Conservation (phyloP, 306 rosid genomes). For the Crataegus laevigata region DNA sequence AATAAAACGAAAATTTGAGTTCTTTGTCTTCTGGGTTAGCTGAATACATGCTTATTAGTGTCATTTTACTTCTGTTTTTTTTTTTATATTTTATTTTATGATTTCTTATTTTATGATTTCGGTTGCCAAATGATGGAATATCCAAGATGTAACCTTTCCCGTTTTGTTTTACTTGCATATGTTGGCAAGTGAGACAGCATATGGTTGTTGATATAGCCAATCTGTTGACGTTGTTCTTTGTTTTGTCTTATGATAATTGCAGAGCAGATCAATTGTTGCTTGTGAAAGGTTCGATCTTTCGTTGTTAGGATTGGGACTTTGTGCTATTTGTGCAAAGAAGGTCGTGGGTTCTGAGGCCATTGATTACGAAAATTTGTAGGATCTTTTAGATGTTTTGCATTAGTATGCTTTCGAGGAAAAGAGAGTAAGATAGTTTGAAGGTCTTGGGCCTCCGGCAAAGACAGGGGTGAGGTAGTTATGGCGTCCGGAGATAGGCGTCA, state of each 20-base stretch:
- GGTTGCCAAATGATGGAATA: neutral
- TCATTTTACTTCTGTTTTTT: neutral
- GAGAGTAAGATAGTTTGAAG: neutral
- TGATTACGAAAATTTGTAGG: neutral
- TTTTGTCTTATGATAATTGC: constrained; percentile 27
- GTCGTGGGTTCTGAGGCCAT: neutral
- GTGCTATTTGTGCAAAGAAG: neutral
- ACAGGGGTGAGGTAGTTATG: constrained; percentile 34
- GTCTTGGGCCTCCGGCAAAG: constrained; percentile 10
- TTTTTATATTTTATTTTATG: too few species aligned
- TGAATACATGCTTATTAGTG: neutral
- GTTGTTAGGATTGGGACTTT: constrained; percentile 10
- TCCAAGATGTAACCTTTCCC: neutral
- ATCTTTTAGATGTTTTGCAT: constrained; percentile 1
- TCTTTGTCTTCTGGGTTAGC: constrained; percentile 8
- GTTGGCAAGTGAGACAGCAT: neutral
- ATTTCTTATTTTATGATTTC: neutral
- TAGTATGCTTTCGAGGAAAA: neutral
- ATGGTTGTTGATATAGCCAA: neutral
- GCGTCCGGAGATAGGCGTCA: constrained; percentile 57
- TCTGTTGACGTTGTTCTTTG: constrained; percentile 1
- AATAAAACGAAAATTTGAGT: neutral
- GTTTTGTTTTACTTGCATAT: neutral
- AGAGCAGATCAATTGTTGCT: constrained; percentile 28
- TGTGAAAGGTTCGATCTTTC: neutral